Evolutionary conservation across 768 basidiomycete genomes (phyloP), one percentile per base, ranked within the genome.

Genomic region (Russula dissimulans): DNA sequence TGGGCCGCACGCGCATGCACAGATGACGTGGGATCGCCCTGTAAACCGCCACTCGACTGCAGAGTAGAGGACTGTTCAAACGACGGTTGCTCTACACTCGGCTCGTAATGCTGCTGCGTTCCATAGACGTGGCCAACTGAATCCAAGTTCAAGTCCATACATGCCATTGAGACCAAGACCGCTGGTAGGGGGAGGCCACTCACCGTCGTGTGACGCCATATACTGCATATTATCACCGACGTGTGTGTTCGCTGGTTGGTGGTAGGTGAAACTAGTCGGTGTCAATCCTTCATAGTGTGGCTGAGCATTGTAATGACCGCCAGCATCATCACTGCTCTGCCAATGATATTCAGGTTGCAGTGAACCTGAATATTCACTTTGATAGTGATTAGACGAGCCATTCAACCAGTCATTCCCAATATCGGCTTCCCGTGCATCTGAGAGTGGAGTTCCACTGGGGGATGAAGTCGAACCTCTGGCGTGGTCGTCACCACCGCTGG

Each of bases 191-290:
- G 10, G 14, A 43, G 26, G 34, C 18, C 49, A 59, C 64, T 55
- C 61, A 65, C 64, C 61, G n/a, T 51, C 54, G 14, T 63, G 54
- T 14, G 48, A 42, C 11, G 39, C 54, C 9, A 9, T 32, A 42
- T 59, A 42, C 61, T 58, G 61, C n/a, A 45, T 46, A 46, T 18
- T 29, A 11, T 53, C 54, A 39, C 39, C 22, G 12, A 34, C 50
- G 12, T 50, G 47, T 22, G 17, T 15, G 42, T 48, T 39, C 50
- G 22, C 11, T 45, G 38, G 49, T 9, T 49, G 57, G 32, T 26
- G 31, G 31, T 65, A 48, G 3, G 39, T 17, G 39, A 51, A 53
- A 31, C 39, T 31, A 11, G 15, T 53, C 9, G 52, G 43, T 4
- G 64, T 47, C 17, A 50, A 38, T 32, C 22, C 54, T 10, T 36